Base-by-base conservation (phyloP, 176 grass and related monocot genomes). In the Oropetium thomaeum region DNA sequence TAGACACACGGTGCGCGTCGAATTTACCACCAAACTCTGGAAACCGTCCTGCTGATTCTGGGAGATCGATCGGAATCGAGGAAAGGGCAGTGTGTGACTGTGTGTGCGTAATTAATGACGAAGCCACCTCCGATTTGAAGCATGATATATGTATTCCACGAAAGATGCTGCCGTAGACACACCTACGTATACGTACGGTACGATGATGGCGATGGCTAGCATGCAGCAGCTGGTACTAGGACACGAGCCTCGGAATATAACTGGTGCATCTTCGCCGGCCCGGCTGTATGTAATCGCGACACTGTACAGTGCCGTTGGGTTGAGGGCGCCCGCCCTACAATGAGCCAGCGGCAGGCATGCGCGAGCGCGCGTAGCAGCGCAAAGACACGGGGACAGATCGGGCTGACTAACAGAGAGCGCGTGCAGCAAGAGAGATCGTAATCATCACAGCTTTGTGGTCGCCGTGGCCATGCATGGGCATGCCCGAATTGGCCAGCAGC, bases 261-360 rank as follows among this genome's bases (percentile, higher is more conserved):
- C n/a, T 22, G 44, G 28, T 29, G 29, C 48, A 11, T 37, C 19
- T 30, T 34, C 29, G 22, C 32, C 53, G 64, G 34, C 32, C 69
- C n/a, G 0, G 71, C 67, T 16, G 55, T 49, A 67, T 51, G 32
- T 27, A 4, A 62, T 54, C 16, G 71, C 42, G 28, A 76, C 20
- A 52, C 71, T 76, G 78, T 44, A 38, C 35, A 54, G n/a, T 76
- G 71, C 71, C 78, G 35, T 74, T 5, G 20, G 44, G 10, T 57
- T 0, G 22, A 55, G 48, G 65, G 55, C 62, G 11, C 26, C 44
- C 38, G 1, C 9, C 4, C 37, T 3, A 23, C 27, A 2, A n/a
- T n/a, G n/a, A n/a, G n/a, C n/a, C n/a, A n/a, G n/a, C n/a, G 4
- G 59, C 42, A n/a, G n/a, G 54, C 70, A 9, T n/a, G n/a, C n/a